Evolutionary conservation across 1,284 basidiomycete genomes (phyloP).

Genomic region (Puccinia novopanici): DNA sequence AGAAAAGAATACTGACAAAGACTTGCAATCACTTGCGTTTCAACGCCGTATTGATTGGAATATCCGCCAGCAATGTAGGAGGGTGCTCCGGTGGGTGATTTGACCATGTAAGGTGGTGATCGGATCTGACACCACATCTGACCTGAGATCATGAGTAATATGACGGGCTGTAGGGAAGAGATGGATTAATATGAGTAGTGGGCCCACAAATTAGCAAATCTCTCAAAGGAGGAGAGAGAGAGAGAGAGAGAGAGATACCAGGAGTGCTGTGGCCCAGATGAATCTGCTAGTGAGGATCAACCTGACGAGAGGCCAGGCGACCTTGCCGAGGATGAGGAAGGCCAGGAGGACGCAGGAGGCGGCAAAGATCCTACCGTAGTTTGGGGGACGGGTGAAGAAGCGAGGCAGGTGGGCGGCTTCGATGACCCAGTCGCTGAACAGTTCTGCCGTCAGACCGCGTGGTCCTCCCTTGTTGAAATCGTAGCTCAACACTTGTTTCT

Average conservation of each 20-base stretch:
- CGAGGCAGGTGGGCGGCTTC: conserved; percentile 7
- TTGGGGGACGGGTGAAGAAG: conserved; percentile 37
- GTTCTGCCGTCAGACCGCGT: conserved; percentile 22
- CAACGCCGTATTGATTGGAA: conserved; percentile 86
- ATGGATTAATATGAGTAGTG: background rate
- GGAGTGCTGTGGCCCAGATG: conserved; percentile 38
- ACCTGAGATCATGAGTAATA: conserved; percentile 81
- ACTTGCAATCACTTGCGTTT: conserved; percentile 81
- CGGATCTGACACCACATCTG: conserved; percentile 98
- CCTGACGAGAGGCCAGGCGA: conserved; percentile 42
- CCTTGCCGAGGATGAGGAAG: conserved; percentile 24
- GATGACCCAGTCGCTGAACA: conserved; percentile 34
- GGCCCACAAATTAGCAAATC: too few relatives aligned
- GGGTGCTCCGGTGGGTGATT: conserved; percentile 62
- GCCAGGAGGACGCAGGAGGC: conserved; percentile 36
- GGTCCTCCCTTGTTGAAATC: conserved; percentile 68
- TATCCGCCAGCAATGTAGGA: conserved; percentile 81
- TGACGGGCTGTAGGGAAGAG: conserved; percentile 59
- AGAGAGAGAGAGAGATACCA: background rate
- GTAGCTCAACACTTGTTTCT: conserved; percentile 68
- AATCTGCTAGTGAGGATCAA: conserved; percentile 35
- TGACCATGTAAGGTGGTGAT: conserved; percentile 71
- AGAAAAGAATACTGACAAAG: conserved; percentile 74
- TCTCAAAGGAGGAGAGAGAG: background rate
- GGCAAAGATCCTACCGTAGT: conserved; percentile 49